Percentiles rank a stretch among this genome's conserved stretches.
Evolutionary conservation across 2,329 filamentous ascomycete genomes (phyloP).

Genomic region (Sporothrix protearum): DNA sequence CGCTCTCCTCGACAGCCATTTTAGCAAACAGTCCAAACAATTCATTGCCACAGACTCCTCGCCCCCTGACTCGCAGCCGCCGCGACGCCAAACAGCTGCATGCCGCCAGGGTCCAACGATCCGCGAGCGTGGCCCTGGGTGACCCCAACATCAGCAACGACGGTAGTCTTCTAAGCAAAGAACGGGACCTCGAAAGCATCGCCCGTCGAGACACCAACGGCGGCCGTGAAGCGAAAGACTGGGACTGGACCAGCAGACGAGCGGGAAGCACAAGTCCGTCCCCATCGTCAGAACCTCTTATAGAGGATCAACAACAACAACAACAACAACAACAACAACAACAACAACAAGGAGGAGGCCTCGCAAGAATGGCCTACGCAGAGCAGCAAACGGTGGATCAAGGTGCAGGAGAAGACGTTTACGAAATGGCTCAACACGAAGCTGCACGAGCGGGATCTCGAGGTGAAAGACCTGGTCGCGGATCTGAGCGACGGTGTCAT

Average conservation of each 20-base stretch:
- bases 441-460: slow-evolving; percentile 70
- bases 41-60: slow-evolving; percentile 28
- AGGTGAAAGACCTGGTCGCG: slow-evolving; percentile 79
- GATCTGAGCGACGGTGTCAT: slow-evolving; percentile 93
- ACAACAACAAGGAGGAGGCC: slow-evolving; percentile 32
- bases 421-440: slow-evolving; percentile 99
- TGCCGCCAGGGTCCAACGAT: slow-evolving; percentile 47
- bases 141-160: slow-evolving; percentile 20
- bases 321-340: slow-evolving; percentile 20
- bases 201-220: neutral
- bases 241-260: slow-evolving; percentile 25
- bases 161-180: slow-evolving; percentile 24
- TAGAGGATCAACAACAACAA: neutral
- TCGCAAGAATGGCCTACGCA: slow-evolving; percentile 59
- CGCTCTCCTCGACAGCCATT: neutral
- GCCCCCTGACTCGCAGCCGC: slow-evolving; percentile 38
- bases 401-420: slow-evolving; percentile 97
- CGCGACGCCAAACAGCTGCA: slow-evolving; percentile 50
- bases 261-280: slow-evolving; percentile 20
- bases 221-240: slow-evolving; percentile 18
- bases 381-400: slow-evolving; percentile 67
- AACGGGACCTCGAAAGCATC: slow-evolving; percentile 27
- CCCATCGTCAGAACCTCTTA: slow-evolving; percentile 13
- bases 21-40: neutral
- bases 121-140: slow-evolving; percentile 37